Base-by-base conservation (phyloP, 164 flowering plant species). In the Buxus sempervirens region DNA sequence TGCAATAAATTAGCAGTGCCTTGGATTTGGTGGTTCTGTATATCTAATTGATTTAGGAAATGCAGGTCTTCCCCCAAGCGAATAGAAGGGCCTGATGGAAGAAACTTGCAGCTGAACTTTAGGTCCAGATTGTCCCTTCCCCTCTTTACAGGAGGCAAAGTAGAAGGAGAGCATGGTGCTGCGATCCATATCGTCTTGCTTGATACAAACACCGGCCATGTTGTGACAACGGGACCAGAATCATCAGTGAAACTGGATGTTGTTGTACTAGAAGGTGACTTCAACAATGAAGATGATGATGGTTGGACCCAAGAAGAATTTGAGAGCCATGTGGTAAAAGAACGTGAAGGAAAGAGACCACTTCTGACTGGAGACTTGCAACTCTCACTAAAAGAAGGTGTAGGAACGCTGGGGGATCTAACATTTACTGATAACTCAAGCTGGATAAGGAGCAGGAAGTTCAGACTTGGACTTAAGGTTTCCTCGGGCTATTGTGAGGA, bases 261-360 rank as follows among this genome's bases (percentile, higher is more conserved):
- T 67, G 87, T 95, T 72, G 99, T 95, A 64, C 97, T 95, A 72
- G 96, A 95, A 81, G 99, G 99, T 57, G 99, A 95, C 77, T 95
- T 95, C 75, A 92, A 89, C 79, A 84, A 88, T 70, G 98, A 92
- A 71, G 87, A 87, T 73, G 93, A 85, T 59, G 90, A 89, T 36
- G 82, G 72, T 58, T 95, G 99, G 99, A 87, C 78, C 57, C 77
- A 73, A 54, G 96, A 89, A 71, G 96, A 92, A 51, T 95, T 95
- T 78, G 99, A 92, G 65, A 81, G 87, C 66, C 97, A 95, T 80
- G 76, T 90, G 54, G 98, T 92, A 62, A 90, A 86, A 78, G 98
- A 92, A 73, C 97, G 99, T 63, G 96, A 95, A 78, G 98, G 98
- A 49, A 95, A 89, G 80, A 85, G 97, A 66, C 97, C 97, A 20